phyloP scores from a whole-genome alignment of 768 basidiomycete species.

The Lactifluus pinguis region DNA sequence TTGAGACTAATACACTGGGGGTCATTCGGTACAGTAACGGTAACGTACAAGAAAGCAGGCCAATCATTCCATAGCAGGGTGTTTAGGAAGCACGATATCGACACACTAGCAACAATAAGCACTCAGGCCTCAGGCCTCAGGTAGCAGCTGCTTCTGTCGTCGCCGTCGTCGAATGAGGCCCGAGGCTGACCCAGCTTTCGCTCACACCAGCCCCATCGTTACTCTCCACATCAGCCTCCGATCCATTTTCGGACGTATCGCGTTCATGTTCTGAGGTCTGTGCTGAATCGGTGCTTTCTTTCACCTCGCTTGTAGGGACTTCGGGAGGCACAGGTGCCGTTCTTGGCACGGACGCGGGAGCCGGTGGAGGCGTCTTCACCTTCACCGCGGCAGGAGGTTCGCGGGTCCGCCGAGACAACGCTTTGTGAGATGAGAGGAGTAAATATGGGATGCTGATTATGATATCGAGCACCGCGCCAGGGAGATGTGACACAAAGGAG shows the following conservation, averaged over 20 bases:
- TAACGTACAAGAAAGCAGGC: conserved; percentile 3
- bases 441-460: conserved; percentile 59
- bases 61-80: background rate
- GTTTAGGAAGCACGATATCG: background rate
- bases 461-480: conserved; percentile 50
- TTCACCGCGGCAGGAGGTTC: conserved; percentile 28
- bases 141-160: background rate
- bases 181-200: conserved; percentile 65
- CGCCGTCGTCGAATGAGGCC: conserved; percentile 9
- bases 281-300: conserved; percentile 12
- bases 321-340: conserved; percentile 24
- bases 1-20: background rate
- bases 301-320: background rate
- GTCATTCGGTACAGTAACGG: conserved; percentile 1
- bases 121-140: conserved; percentile 4
- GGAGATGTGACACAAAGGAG: conserved; percentile 59
- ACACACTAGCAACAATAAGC: background rate
- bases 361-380: conserved; percentile 9
- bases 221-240: conserved; percentile 64
- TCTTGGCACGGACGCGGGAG: background rate
- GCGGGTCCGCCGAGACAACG: conserved; percentile 45
- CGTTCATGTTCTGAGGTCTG: conserved; percentile 20
- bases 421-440: conserved; percentile 53
- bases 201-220: conserved; percentile 45
- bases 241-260: conserved; percentile 39